phyloP scores from a whole-genome alignment of 768 basidiomycete genomes.

The Jaapia argillacea region DNA sequence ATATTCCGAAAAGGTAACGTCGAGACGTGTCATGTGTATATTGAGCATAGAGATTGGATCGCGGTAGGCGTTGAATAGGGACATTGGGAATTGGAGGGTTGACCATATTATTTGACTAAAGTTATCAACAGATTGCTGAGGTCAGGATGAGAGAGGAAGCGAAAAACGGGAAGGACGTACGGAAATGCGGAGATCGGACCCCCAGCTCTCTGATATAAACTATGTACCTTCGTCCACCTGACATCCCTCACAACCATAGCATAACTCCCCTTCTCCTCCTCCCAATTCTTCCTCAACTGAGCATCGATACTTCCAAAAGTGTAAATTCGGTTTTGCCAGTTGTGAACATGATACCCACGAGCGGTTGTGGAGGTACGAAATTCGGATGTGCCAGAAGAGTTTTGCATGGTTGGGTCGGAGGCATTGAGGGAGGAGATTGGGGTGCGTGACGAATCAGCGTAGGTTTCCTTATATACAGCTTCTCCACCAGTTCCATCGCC shows the following conservation, averaged over 20 bases:
- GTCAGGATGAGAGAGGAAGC: neutral
- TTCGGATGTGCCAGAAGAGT: slow-evolving; percentile 17
- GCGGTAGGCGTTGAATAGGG: neutral
- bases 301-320: slow-evolving; percentile 26
- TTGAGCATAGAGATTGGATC: neutral
- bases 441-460: too few species aligned
- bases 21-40: neutral
- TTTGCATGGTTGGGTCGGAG: neutral
- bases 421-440: too few species aligned
- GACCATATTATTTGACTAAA: neutral
- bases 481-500: slow-evolving; percentile 1
- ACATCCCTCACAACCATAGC: slow-evolving; percentile 27
- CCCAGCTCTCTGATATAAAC: slow-evolving; percentile 8
- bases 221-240: slow-evolving; percentile 26
- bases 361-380: slow-evolving; percentile 19
- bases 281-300: slow-evolving; percentile 29
- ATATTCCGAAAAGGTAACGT: neutral
- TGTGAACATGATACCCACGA: slow-evolving; percentile 27
- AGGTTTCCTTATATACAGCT: too few species aligned
- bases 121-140: too few species aligned
- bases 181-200: neutral
- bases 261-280: slow-evolving; percentile 26
- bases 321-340: slow-evolving; percentile 26
- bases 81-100: neutral
- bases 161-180: neutral